These are phyloP conservation scores for Pezicula neosporulosa DNA, from an alignment of 2,329 filamentous ascomycete species.

Conservation along the genomic window DNA sequence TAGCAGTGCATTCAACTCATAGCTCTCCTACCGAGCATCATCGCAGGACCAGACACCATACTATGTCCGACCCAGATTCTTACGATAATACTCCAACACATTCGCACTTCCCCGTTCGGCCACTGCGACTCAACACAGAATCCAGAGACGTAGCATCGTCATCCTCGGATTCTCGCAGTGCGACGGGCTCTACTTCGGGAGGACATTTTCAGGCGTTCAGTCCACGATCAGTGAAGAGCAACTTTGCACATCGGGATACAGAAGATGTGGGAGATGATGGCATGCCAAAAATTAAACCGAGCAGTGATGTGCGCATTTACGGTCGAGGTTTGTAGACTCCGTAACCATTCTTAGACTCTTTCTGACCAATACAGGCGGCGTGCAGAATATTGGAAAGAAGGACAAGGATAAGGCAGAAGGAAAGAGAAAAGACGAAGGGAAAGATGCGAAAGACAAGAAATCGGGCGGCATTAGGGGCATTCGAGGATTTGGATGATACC, in stretches of 20 bases:
- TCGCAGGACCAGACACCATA: not conserved
- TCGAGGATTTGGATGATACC: not conserved
- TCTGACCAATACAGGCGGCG: constrained; percentile 30
- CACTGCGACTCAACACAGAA: constrained; percentile 8
- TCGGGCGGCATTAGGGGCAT: not conserved
- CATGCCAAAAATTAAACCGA: constrained; percentile 41
- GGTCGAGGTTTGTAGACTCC: constrained; percentile 45
- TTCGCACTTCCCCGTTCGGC: not conserved
- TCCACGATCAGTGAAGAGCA: not conserved
- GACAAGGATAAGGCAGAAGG: constrained; percentile 29
- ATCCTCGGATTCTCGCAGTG: constrained; percentile 1
- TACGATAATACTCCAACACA: not conserved
- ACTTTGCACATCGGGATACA: constrained; percentile 1
- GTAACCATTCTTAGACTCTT: constrained; percentile 1
- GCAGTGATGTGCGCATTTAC: constrained; percentile 47
- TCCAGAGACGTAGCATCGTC: not conserved
- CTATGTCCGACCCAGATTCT: not conserved
- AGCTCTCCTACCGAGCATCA: not conserved
- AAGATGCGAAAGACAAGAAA: not conserved
- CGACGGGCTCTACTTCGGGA: not conserved
- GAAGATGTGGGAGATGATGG: constrained; percentile 31
- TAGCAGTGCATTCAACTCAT: not conserved
- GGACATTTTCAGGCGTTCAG: constrained; percentile 1
- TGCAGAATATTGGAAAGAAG: constrained; percentile 50
- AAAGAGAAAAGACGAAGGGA: constrained; percentile 5